Conservation (phyloP, 495 filamentous ascomycete genomes). For the Cudoniella acicularis region DNA sequence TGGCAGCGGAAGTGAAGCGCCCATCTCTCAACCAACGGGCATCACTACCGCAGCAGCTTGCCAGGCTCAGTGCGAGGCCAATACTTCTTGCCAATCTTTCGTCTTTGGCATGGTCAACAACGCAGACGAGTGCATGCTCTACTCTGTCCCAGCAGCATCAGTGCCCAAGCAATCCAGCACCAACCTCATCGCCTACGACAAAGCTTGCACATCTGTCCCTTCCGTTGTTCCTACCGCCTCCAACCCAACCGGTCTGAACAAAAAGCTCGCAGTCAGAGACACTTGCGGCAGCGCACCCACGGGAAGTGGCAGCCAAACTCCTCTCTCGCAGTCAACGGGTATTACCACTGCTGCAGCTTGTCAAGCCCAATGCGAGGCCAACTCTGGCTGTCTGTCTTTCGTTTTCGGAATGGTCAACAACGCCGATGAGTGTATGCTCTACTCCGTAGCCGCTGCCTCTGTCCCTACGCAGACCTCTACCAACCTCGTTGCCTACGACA, state of each 20-base stretch:
- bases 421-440: slow-evolving; percentile 16
- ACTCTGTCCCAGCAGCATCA: slow-evolving; percentile 9
- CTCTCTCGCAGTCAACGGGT: neutral
- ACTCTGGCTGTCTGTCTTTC: slow-evolving; percentile 19
- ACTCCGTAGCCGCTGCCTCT: neutral
- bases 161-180: slow-evolving; percentile 13
- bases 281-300: neutral
- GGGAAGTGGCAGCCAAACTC: neutral
- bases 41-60: slow-evolving; percentile 17
- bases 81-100: slow-evolving; percentile 24
- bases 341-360: neutral
- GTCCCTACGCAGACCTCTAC: neutral
- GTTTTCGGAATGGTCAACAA: slow-evolving; percentile 22
- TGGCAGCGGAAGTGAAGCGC: slow-evolving; percentile 1
- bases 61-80: slow-evolving; percentile 26
- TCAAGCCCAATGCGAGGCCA: slow-evolving; percentile 14
- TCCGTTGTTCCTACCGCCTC: slow-evolving; percentile 8
- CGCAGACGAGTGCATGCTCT: slow-evolving; percentile 22
- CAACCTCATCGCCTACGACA: slow-evolving; percentile 17
- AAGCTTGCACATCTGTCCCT: slow-evolving; percentile 15
- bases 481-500: slow-evolving; percentile 4
- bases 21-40: slow-evolving; percentile 18
- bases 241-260: slow-evolving; percentile 11
- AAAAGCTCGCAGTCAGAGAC: neutral
- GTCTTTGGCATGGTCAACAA: slow-evolving; percentile 26